A percentile compares a stretch with the other conserved stretches of the same genome.
These are phyloP conservation scores for Epichloe scottii DNA, from an alignment of 2,329 filamentous ascomycete species.

Conservation along the genomic window DNA sequence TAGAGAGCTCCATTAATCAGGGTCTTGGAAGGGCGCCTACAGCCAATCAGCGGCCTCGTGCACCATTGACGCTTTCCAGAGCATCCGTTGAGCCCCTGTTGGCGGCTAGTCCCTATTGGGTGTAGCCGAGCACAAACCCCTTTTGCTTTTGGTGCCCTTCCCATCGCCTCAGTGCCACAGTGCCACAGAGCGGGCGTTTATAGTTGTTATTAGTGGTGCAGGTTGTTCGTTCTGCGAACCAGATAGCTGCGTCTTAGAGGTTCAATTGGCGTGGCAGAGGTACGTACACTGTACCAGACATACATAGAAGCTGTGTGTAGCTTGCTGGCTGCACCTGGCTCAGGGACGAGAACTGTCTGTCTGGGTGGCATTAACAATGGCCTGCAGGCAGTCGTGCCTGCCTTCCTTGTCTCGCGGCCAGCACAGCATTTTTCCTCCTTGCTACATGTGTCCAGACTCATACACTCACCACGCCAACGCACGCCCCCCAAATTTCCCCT, in stretches of 20 bases:
- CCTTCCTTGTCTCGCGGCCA: slow-evolving; percentile 8
- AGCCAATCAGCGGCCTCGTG: slow-evolving; percentile 3
- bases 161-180: slow-evolving; percentile 10
- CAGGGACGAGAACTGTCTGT: background rate
- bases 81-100: background rate
- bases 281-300: background rate
- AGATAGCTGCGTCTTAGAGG: background rate
- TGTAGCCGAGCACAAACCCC: slow-evolving; percentile 22
- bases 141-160: slow-evolving; percentile 16
- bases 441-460: slow-evolving; percentile 9
- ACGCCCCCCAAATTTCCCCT: slow-evolving; percentile 14
- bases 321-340: background rate
- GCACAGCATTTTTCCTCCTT: slow-evolving; percentile 21
- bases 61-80: background rate
- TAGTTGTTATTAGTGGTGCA: background rate
- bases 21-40: slow-evolving; percentile 1
- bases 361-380: background rate
- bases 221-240: background rate
- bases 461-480: slow-evolving; percentile 2
- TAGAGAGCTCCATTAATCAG: background rate
- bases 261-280: background rate
- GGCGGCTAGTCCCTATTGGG: slow-evolving; percentile 11
- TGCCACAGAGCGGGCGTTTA: slow-evolving; percentile 8
- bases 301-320: background rate
- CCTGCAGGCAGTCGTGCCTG: slow-evolving; percentile 4